Base-by-base conservation (phyloP, 2,329 filamentous ascomycete genomes). In the Claviceps cyperi region DNA sequence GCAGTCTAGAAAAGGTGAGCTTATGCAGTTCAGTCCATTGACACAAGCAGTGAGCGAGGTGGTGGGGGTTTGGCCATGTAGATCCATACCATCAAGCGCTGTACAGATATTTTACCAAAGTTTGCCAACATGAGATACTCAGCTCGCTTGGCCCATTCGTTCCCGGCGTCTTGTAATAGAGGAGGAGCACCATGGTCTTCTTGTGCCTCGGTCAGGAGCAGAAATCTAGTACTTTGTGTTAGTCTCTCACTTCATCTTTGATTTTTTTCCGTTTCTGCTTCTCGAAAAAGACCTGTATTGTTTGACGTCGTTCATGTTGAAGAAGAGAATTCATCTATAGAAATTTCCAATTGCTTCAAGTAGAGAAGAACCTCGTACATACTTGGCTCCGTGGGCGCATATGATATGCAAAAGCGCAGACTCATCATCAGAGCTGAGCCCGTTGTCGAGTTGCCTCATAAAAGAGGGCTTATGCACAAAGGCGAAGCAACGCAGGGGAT, bases 391-490 rank as follows among this genome's bases (percentile, higher is more conserved):
- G 22, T 67, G 65, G 4, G 65, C 65, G 38, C 66, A 68, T 2
- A 67, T 62, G 17, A 67, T 62, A 47, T 68, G 59, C 8, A 68
- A 51, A 21, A 68, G 56, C 15, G 65, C 64, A 41, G 60, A 62
- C 50, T 68, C 65, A 37, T 68, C 65, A 11, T 67, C 64, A 4
- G 56, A 60, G 7, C 59, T 58, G 44, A 66, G 59, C 0, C 65
- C 65, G 22, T 63, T 66, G 50, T 68, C 65, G 5, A 68, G 56
- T 44, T 66, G 64, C 5, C 64, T 57, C 54, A 66, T 64, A 47
- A 68, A 67, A 1, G 65, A 66, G 4, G 65, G 65, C 47, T 67
- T 66, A 48, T 68, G 65, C 17, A 68, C 64, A 59, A 68, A 68
- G 15, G 66, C 64, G 49, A 68, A 68, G 52, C 66, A 68, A 19